phyloP scores from a whole-genome alignment of 441 rosid genomes.

The Adansonia gregorii region DNA sequence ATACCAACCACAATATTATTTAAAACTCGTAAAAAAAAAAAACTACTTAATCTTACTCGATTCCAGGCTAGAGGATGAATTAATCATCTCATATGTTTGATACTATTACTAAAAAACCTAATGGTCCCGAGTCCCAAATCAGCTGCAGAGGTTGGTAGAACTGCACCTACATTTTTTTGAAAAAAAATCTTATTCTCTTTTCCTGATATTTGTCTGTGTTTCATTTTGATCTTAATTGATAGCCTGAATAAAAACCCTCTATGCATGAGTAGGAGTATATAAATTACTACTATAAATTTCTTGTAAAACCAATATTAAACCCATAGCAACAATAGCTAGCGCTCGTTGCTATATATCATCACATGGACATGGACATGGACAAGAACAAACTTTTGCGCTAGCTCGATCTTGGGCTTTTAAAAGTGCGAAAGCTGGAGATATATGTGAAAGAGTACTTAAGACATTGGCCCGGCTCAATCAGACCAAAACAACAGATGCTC shows the following conservation, averaged over 20 bases:
- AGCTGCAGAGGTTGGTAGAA: not conserved
- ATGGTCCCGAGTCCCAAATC: not conserved
- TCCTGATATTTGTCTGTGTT: not conserved
- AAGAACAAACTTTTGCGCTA: conserved; percentile 7
- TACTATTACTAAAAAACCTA: not conserved
- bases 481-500: conserved; percentile 22
- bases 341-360: not conserved
- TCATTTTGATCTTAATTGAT: not conserved
- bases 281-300: not conserved
- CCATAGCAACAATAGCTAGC: not conserved
- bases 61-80: too few relatives aligned
- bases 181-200: not conserved
- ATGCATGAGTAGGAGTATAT: not conserved
- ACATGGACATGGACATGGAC: not conserved
- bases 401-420: not conserved
- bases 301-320: conserved; percentile 12
- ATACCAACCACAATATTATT: not conserved
- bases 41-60: not conserved
- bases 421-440: not conserved
- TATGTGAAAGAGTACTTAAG: conserved; percentile 43
- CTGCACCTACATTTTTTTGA: not conserved
- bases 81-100: not conserved
- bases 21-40: not conserved
- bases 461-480: conserved; percentile 76
- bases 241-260: not conserved